A percentile compares a stretch with the other conserved stretches of the same genome.
These are phyloP conservation scores for Dictyophora rubrovolvata DNA, from an alignment of 768 basidiomycete species.

Conservation along the genomic window DNA sequence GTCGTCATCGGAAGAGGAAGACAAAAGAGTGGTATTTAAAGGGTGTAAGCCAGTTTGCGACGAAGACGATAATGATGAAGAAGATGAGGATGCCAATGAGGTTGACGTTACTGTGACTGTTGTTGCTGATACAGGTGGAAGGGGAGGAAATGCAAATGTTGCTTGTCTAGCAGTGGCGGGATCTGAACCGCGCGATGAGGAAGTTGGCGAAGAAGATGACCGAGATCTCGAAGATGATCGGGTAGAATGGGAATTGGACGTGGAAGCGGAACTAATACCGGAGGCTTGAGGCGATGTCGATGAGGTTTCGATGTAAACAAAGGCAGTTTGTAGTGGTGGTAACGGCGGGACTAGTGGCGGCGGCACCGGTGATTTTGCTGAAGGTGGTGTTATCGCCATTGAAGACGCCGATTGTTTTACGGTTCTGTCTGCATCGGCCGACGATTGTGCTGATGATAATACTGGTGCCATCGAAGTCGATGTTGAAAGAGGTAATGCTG, in stretches of 20 bases:
- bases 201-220: slow-evolving; percentile 25
- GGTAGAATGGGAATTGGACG: slow-evolving; percentile 9
- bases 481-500: not conserved
- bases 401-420: slow-evolving; percentile 6
- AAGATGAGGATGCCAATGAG: slow-evolving; percentile 10
- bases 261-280: slow-evolving; percentile 8
- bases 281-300: slow-evolving; percentile 5
- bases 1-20: slow-evolving; percentile 8
- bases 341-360: not conserved
- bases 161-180: slow-evolving; percentile 34
- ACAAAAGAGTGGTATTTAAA: not conserved
- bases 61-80: slow-evolving; percentile 23
- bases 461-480: not conserved
- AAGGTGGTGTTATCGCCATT: not conserved
- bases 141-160: slow-evolving; percentile 44
- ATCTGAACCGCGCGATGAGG: slow-evolving; percentile 25
- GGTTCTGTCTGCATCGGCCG: slow-evolving; percentile 16
- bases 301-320: slow-evolving; percentile 12
- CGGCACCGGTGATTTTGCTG: not conserved
- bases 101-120: not conserved
- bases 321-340: slow-evolving; percentile 11
- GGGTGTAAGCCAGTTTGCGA: slow-evolving; percentile 6
- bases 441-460: slow-evolving; percentile 16
- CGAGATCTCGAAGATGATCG: slow-evolving; percentile 17
- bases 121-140: not conserved